Evolutionary conservation across 225 moss, liverwort and hornwort species (phyloP), one percentile per base, ranked within the genome.

Genomic region (Bryoerythrophyllum caledonicum): DNA sequence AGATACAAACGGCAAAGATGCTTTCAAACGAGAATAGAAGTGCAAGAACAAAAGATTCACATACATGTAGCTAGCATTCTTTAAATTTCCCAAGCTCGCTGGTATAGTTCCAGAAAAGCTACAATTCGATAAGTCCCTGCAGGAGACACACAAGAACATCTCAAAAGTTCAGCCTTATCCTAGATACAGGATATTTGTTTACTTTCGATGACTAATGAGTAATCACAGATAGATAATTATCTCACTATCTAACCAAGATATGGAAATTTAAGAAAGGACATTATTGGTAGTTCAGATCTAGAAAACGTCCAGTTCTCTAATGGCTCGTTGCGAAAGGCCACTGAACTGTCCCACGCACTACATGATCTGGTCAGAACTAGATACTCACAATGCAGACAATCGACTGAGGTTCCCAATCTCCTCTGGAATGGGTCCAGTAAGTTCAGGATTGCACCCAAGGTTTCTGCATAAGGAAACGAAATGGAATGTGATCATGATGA

Each of bases 21-120:
- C 59, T 63, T 24, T 27, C 17, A 16, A 40, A 61, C 68, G 12
- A 57, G 44, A 55, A 20, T 21, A 64, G 25, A 57, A 56, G 51
- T 63, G 38, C 27, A 68, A 32, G 57, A 72, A 70, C 1, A 2
- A 32, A 52, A 73, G 28, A 41, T 34, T 63, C 35, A 57, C 77
- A 74, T 54, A 75, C 71, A 71, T 48, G 27, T 35, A 78, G 48
- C 63, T 75, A 67, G 51, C 48, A n/a, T 75, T 78, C 57, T 63
- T 73, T 53, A 79, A 37, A 63, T 70, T 65, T 19, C 82, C 65
- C 54, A 82, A 32, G 58, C 74, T 55, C 44, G 32, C 20, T 52
- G 60, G 76, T 64, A 80, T 84, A 49, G 65, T 65, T 60, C 80
- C 77, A 77, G 60, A 68, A 34, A 84, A 84, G 68, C 68, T 53